phyloP scores from a whole-genome alignment of 2,329 filamentous ascomycete species.

The Cladobotryum protrusum region DNA sequence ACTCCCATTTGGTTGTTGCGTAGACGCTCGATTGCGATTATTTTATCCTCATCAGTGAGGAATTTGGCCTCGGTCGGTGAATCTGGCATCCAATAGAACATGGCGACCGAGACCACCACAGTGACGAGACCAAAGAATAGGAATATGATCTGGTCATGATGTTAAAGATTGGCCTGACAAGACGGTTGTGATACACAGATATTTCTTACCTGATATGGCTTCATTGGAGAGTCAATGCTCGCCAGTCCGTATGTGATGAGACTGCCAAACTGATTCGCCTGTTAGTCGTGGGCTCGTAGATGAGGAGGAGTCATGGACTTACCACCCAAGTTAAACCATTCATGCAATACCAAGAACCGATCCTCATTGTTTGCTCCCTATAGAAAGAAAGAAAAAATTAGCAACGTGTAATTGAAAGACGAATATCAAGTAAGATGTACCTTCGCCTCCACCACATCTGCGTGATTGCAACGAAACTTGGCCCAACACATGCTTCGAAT shows the following conservation, averaged over 20 bases:
- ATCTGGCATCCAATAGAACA: constrained; percentile 44
- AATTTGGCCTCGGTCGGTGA: constrained; percentile 45
- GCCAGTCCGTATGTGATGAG: constrained; percentile 54
- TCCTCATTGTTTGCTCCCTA: constrained; percentile 50
- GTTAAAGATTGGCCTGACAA: neutral
- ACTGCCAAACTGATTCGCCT: constrained; percentile 38
- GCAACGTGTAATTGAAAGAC: neutral
- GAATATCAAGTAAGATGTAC: constrained; percentile 8
- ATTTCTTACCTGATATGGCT: constrained; percentile 40
- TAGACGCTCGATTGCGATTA: constrained; percentile 48
- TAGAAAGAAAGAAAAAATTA: neutral
- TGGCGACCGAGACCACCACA: constrained; percentile 38
- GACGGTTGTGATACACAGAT: neutral
- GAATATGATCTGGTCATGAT: constrained; percentile 40
- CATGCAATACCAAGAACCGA: constrained; percentile 55
- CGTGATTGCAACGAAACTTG: constrained; percentile 51
- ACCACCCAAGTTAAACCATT: constrained; percentile 53
- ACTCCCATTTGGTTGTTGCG: constrained; percentile 50
- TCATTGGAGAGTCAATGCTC: constrained; percentile 42
- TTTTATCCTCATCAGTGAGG: constrained; percentile 44
- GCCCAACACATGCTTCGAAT: constrained; percentile 44
- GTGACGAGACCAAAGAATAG: constrained; percentile 48
- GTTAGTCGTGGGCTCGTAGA: neutral
- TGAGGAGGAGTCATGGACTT: constrained; percentile 4
- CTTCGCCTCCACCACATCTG: constrained; percentile 57